Percentiles rank a stretch among this genome's conserved stretches.
Evolutionary conservation across 352 stramenopile genomes (phyloP).

Genomic region (Pythium plurisporium): DNA sequence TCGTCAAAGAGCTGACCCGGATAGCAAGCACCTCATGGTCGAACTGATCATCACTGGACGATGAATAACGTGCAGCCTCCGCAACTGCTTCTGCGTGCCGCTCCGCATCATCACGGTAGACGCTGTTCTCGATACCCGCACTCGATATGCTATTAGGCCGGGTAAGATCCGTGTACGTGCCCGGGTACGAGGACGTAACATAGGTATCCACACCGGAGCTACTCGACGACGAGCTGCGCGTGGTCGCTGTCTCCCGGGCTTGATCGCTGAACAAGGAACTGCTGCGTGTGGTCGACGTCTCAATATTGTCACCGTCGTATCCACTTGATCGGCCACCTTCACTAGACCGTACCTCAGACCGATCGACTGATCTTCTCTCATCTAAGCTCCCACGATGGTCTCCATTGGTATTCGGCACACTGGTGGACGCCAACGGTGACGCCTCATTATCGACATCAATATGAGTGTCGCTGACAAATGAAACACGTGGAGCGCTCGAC

Average conservation of each 20-base stretch:
- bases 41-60: slow-evolving; percentile 13
- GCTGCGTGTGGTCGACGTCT: slow-evolving; percentile 5
- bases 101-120: slow-evolving; percentile 14
- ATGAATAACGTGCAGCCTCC: slow-evolving; percentile 19
- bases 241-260: background rate
- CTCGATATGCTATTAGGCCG: slow-evolving; percentile 15
- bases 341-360: slow-evolving; percentile 5
- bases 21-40: background rate
- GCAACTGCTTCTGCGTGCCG: slow-evolving; percentile 16
- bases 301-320: slow-evolving; percentile 10
- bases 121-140: slow-evolving; percentile 9
- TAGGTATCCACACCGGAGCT: background rate
- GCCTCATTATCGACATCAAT: background rate
- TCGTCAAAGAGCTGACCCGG: background rate
- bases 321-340: background rate
- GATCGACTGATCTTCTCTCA: too few relatives aligned
- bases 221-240: slow-evolving; percentile 10
- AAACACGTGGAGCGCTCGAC: slow-evolving; percentile 1
- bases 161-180: slow-evolving; percentile 13
- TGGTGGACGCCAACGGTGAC: background rate
- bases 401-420: background rate
- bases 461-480: slow-evolving; percentile 2
- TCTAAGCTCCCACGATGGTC: background rate
- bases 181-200: slow-evolving; percentile 3
- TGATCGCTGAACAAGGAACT: slow-evolving; percentile 8